Base-by-base conservation (phyloP, 768 basidiomycete species). In the Lactifluus volemus region DNA sequence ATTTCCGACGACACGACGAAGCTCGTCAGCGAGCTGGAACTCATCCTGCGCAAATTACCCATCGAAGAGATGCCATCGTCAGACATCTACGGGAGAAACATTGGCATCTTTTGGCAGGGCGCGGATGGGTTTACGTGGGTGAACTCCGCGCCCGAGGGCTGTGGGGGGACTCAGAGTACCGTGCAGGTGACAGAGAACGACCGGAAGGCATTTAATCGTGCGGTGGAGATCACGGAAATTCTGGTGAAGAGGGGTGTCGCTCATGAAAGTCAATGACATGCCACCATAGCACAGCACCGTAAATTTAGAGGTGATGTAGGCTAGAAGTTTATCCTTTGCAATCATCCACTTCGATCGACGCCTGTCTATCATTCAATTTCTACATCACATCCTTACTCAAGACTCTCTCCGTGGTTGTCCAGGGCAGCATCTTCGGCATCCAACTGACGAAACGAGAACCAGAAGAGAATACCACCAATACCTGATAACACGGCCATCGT, bases 71-170 rank as follows among this genome's bases (percentile, higher is more conserved):
- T 83, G 32, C 79, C 79, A 0, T 85, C 84, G 2, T 82, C 80
- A 49, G 74, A 92, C 68, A 84, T 90, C 55, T 92, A 92, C 64
- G 84, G 84, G 1, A 63, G 83, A 64, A 77, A 88, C 69, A 85
- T 78, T 9, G 82, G 84, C 70, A 88, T 89, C 62, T 73, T 78
- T 6, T 85, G 81, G 74, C 76, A 73, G 7, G 81, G 79, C 64
- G 78, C 81, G 0, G 80, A 82, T 65, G 64, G 58, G n/a, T 69
- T 88, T 17, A 65, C 76, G 70, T 89, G 87, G 87, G 68, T 58
- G 45, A 86, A 85, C 68, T 82, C 81, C 3, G 82, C 81, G 0
- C 83, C 84, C 0, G 70, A 77, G 60, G 87, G 88, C 2, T 84
- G 84, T 67, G 78, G 76, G 14, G 79, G 79, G 5, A 86, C 80